phyloP scores from a whole-genome alignment of 176 grass and related monocot genomes.

The Coix lacrymajobi region DNA sequence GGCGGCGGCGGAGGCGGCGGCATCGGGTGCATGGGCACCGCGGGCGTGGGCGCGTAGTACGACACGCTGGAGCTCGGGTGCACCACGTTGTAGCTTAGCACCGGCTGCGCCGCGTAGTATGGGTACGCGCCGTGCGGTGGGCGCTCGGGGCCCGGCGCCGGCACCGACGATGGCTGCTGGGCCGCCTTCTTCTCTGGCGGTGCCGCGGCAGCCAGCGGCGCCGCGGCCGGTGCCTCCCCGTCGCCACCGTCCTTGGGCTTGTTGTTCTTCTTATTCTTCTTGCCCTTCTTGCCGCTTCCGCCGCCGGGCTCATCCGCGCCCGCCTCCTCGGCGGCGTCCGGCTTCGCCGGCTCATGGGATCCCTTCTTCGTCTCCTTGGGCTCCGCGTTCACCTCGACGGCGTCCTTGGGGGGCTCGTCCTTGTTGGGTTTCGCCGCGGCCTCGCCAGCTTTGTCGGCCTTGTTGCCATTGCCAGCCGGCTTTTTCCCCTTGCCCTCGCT shows the following conservation, averaged over 20 bases:
- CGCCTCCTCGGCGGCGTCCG: slow-evolving; percentile 20
- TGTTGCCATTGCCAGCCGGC: slow-evolving; percentile 17
- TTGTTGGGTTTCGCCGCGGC: slow-evolving; percentile 12
- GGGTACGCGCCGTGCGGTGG: slow-evolving; percentile 17
- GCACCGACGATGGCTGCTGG: neutral
- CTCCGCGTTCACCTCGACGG: neutral
- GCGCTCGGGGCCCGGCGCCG: slow-evolving; percentile 3
- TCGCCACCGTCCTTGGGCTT: slow-evolving; percentile 23
- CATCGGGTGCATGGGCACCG: neutral
- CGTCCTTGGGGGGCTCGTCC: slow-evolving; percentile 10
- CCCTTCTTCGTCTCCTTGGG: slow-evolving; percentile 34
- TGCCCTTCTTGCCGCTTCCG: slow-evolving; percentile 33
- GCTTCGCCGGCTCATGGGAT: slow-evolving; percentile 12
- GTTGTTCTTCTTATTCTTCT: slow-evolving; percentile 47
- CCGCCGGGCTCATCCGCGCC: slow-evolving; percentile 12
- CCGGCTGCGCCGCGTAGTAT: slow-evolving; percentile 46
- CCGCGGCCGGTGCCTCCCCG: neutral
- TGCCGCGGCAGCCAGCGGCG: neutral
- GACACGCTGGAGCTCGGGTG: slow-evolving; percentile 68
- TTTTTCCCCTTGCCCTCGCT: slow-evolving; percentile 28
- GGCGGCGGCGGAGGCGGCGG: slow-evolving; percentile 24
- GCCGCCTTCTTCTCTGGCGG: neutral
- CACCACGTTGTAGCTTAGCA: slow-evolving; percentile 69
- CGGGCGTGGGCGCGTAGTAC: slow-evolving; percentile 57
- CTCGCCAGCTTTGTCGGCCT: slow-evolving; percentile 31